Conservation (phyloP, 805 yeast genomes). For the Blastobotrys terrestris region DNA sequence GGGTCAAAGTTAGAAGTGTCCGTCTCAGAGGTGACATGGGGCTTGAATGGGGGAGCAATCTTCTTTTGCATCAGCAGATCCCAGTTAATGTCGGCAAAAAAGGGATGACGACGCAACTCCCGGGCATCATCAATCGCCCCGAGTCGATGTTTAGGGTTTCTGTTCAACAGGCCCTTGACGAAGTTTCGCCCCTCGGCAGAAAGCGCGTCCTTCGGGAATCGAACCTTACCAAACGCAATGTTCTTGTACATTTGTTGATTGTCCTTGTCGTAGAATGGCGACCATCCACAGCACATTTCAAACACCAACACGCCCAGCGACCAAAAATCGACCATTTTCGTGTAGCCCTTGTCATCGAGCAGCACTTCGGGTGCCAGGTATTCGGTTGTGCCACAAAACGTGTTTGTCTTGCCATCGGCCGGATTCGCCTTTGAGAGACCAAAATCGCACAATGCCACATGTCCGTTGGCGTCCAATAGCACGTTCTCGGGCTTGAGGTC, state of each 20-base stretch:
- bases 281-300: constrained; percentile 99
- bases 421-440: constrained; percentile 93
- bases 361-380: constrained; percentile 95
- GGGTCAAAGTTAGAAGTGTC: constrained; percentile 98
- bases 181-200: constrained; percentile 91
- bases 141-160: constrained; percentile 92
- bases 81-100: constrained; percentile 92
- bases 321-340: constrained; percentile 99
- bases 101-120: constrained; percentile 87
- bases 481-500: constrained; percentile 97
- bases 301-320: constrained; percentile 92
- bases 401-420: constrained; percentile 84
- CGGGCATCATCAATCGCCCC: constrained; percentile 91
- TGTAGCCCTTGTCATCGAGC: constrained; percentile 92
- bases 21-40: constrained; percentile 82
- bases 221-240: constrained; percentile 96
- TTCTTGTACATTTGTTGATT: constrained; percentile 99
- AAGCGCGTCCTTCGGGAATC: constrained; percentile 93
- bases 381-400: constrained; percentile 98
- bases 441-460: constrained; percentile 94
- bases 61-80: constrained; percentile 65
- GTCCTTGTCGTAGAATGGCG: constrained; percentile 96
- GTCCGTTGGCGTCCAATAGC: constrained; percentile 91
- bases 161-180: constrained; percentile 88
- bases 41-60: constrained; percentile 95